Conservation (phyloP, 2,329 filamentous ascomycete species). For the Fusarium sp. region DNA sequence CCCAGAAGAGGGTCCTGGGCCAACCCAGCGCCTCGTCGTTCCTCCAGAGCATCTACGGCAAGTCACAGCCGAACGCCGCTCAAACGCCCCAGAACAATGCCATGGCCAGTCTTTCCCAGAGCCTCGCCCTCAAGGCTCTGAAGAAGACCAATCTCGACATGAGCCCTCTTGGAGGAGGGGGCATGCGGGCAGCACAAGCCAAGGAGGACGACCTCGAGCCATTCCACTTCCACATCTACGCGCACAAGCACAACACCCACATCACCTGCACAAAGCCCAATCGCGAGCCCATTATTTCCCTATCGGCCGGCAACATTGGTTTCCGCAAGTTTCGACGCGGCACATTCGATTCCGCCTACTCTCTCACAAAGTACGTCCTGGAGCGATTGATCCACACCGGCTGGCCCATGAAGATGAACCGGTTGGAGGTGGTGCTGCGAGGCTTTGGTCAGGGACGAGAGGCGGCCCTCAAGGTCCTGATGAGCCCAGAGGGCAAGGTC, state of each 20-base stretch:
- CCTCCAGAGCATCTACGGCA: constrained; percentile 51
- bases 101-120: constrained; percentile 52
- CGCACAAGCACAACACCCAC: constrained; percentile 95
- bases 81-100: constrained; percentile 41
- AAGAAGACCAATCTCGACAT: constrained; percentile 51
- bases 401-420: constrained; percentile 79
- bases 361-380: constrained; percentile 86
- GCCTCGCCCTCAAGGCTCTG: constrained; percentile 54
- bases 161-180: constrained; percentile 44
- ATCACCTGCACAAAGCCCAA: constrained; percentile 89
- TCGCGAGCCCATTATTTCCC: constrained; percentile 80
- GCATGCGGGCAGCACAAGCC: constrained; percentile 34
- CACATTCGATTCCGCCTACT: constrained; percentile 92
- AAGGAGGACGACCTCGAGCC: constrained; percentile 65
- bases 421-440: constrained; percentile 83
- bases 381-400: constrained; percentile 86
- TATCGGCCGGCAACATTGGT: constrained; percentile 90
- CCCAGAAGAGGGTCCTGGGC: constrained; percentile 36
- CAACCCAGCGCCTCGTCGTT: constrained; percentile 46
- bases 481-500: constrained; percentile 85
- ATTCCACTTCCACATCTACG: constrained; percentile 88
- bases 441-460: constrained; percentile 91
- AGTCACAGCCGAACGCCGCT: constrained; percentile 30
- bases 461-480: constrained; percentile 87
- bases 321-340: constrained; percentile 85